Conservation (phyloP, 75 land plant genomes). For the Cupressus sempervirens region DNA sequence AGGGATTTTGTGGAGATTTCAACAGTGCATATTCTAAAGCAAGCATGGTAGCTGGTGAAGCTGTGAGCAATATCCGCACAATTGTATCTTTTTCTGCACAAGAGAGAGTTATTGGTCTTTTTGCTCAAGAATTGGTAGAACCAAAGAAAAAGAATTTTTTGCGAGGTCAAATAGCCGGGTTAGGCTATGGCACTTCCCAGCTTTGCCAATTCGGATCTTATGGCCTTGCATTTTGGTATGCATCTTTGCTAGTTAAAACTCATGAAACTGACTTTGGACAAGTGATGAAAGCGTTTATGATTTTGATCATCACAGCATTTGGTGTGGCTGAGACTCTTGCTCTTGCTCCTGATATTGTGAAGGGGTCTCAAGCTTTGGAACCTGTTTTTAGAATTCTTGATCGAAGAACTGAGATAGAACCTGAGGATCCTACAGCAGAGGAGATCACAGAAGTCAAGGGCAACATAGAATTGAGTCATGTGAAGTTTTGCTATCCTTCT, state of each 20-base stretch:
- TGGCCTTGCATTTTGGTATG: conserved; percentile 71
- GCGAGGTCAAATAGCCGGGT: conserved; percentile 60
- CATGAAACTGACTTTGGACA: conserved; percentile 43
- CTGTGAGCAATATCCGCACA: conserved; percentile 75
- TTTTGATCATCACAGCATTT: conserved; percentile 68
- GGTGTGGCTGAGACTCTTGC: conserved; percentile 79
- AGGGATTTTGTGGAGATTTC: conserved; percentile 72
- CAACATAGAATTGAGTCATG: conserved; percentile 47
- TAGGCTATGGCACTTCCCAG: conserved; percentile 63
- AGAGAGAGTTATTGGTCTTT: conserved; percentile 35
- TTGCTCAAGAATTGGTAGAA: conserved; percentile 36
- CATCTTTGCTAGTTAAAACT: conserved; percentile 38
- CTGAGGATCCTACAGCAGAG: conserved; percentile 39
- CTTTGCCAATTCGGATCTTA: conserved; percentile 47
- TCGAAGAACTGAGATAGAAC: conserved; percentile 47
- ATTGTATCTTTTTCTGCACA: conserved; percentile 76
- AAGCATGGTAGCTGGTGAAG: conserved; percentile 66
- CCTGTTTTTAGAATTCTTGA: conserved; percentile 62
- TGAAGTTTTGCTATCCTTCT: conserved; percentile 58
- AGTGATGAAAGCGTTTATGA: conserved; percentile 66
- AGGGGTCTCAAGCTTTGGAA: conserved; percentile 53
- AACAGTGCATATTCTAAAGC: conserved; percentile 47
- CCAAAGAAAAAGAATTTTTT: conserved; percentile 35
- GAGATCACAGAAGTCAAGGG: conserved; percentile 39
- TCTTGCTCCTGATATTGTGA: conserved; percentile 71